Evolutionary conservation across 805 yeast species (phyloP).

Genomic region (Debaryomyces castellii): DNA sequence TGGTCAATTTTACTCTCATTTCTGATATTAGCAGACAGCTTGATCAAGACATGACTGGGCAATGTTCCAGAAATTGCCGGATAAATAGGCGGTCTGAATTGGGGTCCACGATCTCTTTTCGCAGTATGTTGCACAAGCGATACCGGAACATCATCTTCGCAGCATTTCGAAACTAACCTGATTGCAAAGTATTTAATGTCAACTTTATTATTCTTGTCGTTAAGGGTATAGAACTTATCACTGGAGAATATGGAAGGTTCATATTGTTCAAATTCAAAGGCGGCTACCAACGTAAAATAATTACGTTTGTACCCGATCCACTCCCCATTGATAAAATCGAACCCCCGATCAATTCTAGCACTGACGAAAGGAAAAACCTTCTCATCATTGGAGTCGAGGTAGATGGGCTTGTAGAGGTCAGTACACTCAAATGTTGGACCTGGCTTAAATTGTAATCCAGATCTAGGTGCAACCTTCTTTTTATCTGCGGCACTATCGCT

Average conservation of each 20-base stretch:
- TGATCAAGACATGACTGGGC: constrained; percentile 56
- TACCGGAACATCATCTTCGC: constrained; percentile 48
- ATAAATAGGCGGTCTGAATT: constrained; percentile 53
- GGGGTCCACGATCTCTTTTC: constrained; percentile 73
- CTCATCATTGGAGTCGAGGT: constrained; percentile 21
- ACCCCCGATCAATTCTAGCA: constrained; percentile 67
- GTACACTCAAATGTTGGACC: constrained; percentile 59
- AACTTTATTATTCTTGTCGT: constrained; percentile 13
- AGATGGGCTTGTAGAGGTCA: constrained; percentile 19
- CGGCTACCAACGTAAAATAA: constrained; percentile 62
- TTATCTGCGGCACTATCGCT: constrained; percentile 3
- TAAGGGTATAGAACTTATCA: constrained; percentile 32
- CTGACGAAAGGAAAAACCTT: constrained; percentile 38
- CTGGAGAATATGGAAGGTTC: constrained; percentile 27
- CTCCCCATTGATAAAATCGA: constrained; percentile 46
- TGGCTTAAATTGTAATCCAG: constrained; percentile 60
- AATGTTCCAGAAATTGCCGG: constrained; percentile 57
- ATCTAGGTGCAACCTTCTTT: constrained; percentile 60
- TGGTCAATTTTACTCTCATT: constrained; percentile 52
- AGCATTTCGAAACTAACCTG: constrained; percentile 50
- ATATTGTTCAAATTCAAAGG: constrained; percentile 41
- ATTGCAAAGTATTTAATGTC: constrained; percentile 52
- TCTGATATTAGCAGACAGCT: constrained; percentile 62
- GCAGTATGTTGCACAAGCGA: constrained; percentile 69
- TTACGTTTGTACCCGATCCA: constrained; percentile 76